Evolutionary conservation across 495 filamentous ascomycete genomes (phyloP), one percentile per base, ranked within the genome.

Genomic region (Penicillium atrosanguineum): DNA sequence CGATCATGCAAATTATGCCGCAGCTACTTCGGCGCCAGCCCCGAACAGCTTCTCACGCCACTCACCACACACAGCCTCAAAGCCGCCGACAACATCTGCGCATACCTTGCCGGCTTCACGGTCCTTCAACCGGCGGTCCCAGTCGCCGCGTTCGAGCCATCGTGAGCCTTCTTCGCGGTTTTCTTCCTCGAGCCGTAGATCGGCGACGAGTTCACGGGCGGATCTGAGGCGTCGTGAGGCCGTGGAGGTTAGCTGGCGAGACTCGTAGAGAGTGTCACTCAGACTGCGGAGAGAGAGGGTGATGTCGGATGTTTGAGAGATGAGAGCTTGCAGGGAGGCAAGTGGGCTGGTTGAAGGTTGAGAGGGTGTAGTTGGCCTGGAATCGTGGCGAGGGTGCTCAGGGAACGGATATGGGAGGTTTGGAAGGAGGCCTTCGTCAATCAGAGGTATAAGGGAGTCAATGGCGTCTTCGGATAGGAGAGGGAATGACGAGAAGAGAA

Each of bases 261-360:
- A 87, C 85, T 97, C 95, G 69, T 97, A 92, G 19, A 97, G 78
- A 0, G 89, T 91, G 66, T 98, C 94, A n/a, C 87, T 87, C 7
- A 98, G 79, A 58, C 88, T 83, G 53, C 88, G 88, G 41, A 98
- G 85, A 2, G 89, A 87, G 48, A 85, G 79, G 28, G 89, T 83
- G 15, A 97, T 80, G 39, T 94, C 90, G 21, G 84, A 70, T 0
- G 91, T 96, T 63, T 76, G 77, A 2, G 78, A 69, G 53, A 79
- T 71, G 6, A 78, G 73, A 31, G 75, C 69, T 50, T 84, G 77
- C n/a, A 85, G 67, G 26, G 77, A 73, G 21, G 71, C 61, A 68
- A 90, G 75, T 0, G 76, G 72, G 48, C 76, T 66, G n/a, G 68
- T 25, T 23, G 67, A 58, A 16, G 61, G 55, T 48, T 66, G 64